These are phyloP conservation scores for Fusarium euwallaceae DNA, from an alignment of 2,329 filamentous ascomycete genomes.

Conservation along the genomic window DNA sequence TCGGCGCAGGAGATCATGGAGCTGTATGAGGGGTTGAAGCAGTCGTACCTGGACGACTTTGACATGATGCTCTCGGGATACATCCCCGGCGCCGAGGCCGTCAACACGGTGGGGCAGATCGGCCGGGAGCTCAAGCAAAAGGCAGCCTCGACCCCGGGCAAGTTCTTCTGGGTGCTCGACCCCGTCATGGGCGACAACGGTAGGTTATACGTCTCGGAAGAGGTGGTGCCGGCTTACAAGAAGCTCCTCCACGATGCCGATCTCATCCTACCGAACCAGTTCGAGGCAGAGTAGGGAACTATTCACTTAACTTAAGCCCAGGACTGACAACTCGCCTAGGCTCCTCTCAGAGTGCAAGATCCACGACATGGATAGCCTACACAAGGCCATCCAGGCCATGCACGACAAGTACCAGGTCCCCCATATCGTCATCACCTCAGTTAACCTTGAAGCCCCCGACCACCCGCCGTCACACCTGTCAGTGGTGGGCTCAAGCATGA, in stretches of 20 bases:
- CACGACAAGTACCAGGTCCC: slow-evolving; percentile 83
- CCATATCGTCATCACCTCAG: slow-evolving; percentile 93
- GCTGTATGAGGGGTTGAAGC: slow-evolving; percentile 85
- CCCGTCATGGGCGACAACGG: slow-evolving; percentile 99
- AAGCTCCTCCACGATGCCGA: slow-evolving; percentile 84
- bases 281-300: slow-evolving; percentile 88
- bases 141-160: slow-evolving; percentile 72
- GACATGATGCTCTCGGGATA: slow-evolving; percentile 97
- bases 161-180: slow-evolving; percentile 97
- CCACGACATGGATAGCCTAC: slow-evolving; percentile 78
- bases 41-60: slow-evolving; percentile 88
- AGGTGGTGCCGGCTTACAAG: slow-evolving; percentile 93
- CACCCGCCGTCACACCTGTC: slow-evolving; percentile 68
- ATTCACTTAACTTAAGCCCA: neutral
- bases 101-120: slow-evolving; percentile 87
- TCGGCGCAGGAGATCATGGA: slow-evolving; percentile 86
- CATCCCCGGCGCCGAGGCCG: slow-evolving; percentile 86
- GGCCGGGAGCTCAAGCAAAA: slow-evolving; percentile 82
- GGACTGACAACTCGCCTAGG: slow-evolving; percentile 60
- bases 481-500: slow-evolving; percentile 82
- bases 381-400: slow-evolving; percentile 79
- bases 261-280: slow-evolving; percentile 95
- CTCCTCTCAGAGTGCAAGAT: slow-evolving; percentile 89
- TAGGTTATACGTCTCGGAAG: slow-evolving; percentile 88
- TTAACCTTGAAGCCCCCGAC: slow-evolving; percentile 73